Conservation (phyloP, 208 protist species). For the Sergeia podlipaevii region DNA sequence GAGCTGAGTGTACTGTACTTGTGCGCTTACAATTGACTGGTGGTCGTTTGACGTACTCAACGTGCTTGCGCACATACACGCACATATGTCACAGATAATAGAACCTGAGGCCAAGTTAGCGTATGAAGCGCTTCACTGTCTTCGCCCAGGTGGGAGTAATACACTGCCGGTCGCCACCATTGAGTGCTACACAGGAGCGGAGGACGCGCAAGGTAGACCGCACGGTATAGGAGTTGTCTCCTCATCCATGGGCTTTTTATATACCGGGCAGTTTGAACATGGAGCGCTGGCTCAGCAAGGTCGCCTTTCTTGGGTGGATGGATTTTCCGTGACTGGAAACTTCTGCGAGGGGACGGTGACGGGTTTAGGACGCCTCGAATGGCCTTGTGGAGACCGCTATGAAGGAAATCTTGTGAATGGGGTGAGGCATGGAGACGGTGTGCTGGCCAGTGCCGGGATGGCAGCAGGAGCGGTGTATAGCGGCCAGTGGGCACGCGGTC, state of each 20-base stretch:
- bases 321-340: slow-evolving; percentile 34
- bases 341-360: slow-evolving; percentile 15
- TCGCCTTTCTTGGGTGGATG: slow-evolving; percentile 42
- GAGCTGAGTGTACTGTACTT: too few relatives aligned
- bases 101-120: too few relatives aligned
- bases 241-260: slow-evolving; percentile 64
- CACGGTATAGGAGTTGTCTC: slow-evolving; percentile 39
- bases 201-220: slow-evolving; percentile 18
- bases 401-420: slow-evolving; percentile 50
- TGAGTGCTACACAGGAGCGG: slow-evolving; percentile 12
- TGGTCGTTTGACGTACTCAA: too few relatives aligned
- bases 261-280: slow-evolving; percentile 38
- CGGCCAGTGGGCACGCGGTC: slow-evolving; percentile 62
- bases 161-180: slow-evolving; percentile 33
- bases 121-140: slow-evolving; percentile 29
- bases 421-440: slow-evolving; percentile 77
- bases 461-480: slow-evolving; percentile 65
- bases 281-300: slow-evolving; percentile 55
- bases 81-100: too few relatives aligned
- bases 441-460: slow-evolving; percentile 31
- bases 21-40: too few relatives aligned
- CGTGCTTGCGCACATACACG: too few relatives aligned
- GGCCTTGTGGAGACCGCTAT: slow-evolving; percentile 69
- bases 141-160: slow-evolving; percentile 1
- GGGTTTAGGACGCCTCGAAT: slow-evolving; percentile 36